Evolutionary conservation across 1,284 basidiomycete genomes (phyloP).

Genomic region (Irpex sp.): DNA sequence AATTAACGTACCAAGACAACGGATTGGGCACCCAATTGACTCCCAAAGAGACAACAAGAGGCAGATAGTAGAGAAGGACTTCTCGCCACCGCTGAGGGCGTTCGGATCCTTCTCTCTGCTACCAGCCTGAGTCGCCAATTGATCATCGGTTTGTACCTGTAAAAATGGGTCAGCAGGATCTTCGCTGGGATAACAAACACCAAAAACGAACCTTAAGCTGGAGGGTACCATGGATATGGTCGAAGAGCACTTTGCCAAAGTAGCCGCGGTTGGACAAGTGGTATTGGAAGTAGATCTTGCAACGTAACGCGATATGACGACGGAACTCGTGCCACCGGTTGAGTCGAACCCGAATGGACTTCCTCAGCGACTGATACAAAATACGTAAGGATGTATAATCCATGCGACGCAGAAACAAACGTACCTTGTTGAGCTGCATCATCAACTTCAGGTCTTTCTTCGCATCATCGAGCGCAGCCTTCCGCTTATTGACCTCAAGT

Average conservation of each 20-base stretch:
- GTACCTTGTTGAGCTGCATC: slow-evolving; percentile 59
- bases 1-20: slow-evolving; percentile 77
- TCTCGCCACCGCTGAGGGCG: slow-evolving; percentile 90
- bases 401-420: not conserved
- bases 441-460: slow-evolving; percentile 62
- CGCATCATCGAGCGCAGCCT: slow-evolving; percentile 51
- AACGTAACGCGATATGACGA: slow-evolving; percentile 79
- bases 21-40: slow-evolving; percentile 88
- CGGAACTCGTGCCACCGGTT: slow-evolving; percentile 86
- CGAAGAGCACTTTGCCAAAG: slow-evolving; percentile 81
- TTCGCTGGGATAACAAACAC: not conserved
- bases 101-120: slow-evolving; percentile 72
- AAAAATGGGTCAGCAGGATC: not conserved
- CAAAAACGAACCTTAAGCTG: slow-evolving; percentile 54
- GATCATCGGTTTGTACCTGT: slow-evolving; percentile 78
- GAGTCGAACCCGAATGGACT: slow-evolving; percentile 64
- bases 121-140: slow-evolving; percentile 54
- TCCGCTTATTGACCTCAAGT: slow-evolving; percentile 61
- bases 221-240: slow-evolving; percentile 70
- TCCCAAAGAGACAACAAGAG: slow-evolving; percentile 94
- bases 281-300: slow-evolving; percentile 79
- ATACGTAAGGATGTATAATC: too few relatives aligned
- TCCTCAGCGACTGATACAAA: slow-evolving; percentile 35
- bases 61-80: slow-evolving; percentile 96
- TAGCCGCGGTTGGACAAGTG: slow-evolving; percentile 86